phyloP scores from a whole-genome alignment of 257 asterid genomes.

The Solanum chilense region DNA sequence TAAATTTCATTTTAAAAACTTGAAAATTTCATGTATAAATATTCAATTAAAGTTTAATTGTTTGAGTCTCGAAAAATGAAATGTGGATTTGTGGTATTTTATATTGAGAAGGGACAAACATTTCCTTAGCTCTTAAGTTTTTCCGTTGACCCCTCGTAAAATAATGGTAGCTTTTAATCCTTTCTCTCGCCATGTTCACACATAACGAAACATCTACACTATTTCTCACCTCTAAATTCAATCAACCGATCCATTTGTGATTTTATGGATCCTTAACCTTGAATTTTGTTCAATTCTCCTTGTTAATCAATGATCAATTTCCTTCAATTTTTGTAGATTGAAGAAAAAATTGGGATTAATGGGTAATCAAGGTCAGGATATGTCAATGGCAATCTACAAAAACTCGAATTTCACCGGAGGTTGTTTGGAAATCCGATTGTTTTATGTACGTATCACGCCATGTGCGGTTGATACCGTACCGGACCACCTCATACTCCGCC shows the following conservation, averaged over 20 bases:
- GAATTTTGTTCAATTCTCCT: background rate
- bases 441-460: constrained; percentile 59
- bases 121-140: background rate
- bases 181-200: background rate
- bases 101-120: background rate
- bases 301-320: background rate
- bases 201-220: background rate
- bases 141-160: background rate
- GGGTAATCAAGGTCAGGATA: constrained; percentile 38
- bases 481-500: constrained; percentile 40
- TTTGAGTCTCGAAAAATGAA: too few relatives aligned
- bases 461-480: constrained; percentile 41
- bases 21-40: too few relatives aligned
- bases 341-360: constrained; percentile 14
- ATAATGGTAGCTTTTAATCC: background rate
- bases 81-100: too few relatives aligned
- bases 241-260: background rate
- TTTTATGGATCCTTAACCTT: background rate
- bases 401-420: constrained; percentile 48
- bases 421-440: constrained; percentile 52
- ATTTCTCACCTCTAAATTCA: background rate
- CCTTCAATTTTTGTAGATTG: background rate
- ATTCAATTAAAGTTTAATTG: accelerated
- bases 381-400: constrained; percentile 35
- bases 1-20: too few relatives aligned